Base-by-base conservation (phyloP, 1,284 basidiomycete species). In the Ceratorhiza oryzae-sativae region DNA sequence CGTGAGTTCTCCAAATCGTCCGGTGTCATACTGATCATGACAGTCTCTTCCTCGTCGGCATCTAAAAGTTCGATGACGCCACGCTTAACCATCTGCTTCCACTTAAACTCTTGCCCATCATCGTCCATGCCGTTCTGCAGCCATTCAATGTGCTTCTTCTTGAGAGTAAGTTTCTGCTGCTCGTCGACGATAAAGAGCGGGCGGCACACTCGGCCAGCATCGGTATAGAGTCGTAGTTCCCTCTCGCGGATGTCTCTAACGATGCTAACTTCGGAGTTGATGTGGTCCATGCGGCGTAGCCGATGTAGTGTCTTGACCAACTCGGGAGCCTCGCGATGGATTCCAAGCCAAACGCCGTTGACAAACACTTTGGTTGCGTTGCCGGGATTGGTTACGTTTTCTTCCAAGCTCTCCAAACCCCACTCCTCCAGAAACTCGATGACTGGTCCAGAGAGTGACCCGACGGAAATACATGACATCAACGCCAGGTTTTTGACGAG, bases 301-400 rank as follows among this genome's bases (percentile, higher is more conserved):
- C 93, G 91, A 80, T 96, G 92, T 79, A 99, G 88, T 25, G 96
- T 98, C 79, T 92, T 91, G 75, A 98, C 94, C 67, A 99, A 85
- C 77, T 94, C 92, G 58, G 90, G 90, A 18, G 97, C 94, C 77
- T 98, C 93, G 73, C 95, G 92, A 82, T 98, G 96, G n/a, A 98
- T 94, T 76, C 97, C 97, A 87, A 98, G 95, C 97, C 97, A 99
- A 10, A 98, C 95, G 79, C 97, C 97, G 78, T 99, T 99, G 75
- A 99, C 94, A 81, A 99, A 99, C 45, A 99, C 94, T 82, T 99
- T 99, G 41, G 97, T 98, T 72, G 90, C 93, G 13, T 89, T 89
- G 15, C 87, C 88, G 20, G 90, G 85, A 18, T 93, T 93, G 78
- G 92, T 89, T 0, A 91, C 90, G 77, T 94, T 96, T 80, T 97